Conservation (phyloP, 768 basidiomycete genomes). For the Suillus subalutaceus region DNA sequence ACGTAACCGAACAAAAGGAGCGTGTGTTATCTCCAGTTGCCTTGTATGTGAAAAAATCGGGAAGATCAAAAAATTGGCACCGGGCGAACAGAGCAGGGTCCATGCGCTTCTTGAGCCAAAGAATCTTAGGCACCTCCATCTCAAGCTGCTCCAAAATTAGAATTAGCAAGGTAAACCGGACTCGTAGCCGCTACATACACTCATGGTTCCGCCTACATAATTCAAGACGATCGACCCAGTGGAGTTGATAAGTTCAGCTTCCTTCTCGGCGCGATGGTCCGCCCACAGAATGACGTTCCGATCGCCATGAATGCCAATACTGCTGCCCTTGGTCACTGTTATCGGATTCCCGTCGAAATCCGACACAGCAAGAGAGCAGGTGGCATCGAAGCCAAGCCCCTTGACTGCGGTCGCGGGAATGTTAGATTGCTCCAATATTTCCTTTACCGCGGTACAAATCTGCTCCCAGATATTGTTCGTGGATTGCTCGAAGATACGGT, state of each 20-base stretch:
- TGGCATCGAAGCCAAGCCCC: slow-evolving; percentile 94
- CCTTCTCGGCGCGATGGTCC: slow-evolving; percentile 91
- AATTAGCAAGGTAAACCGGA: slow-evolving; percentile 12
- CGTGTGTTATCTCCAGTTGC: slow-evolving; percentile 74
- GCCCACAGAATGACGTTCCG: slow-evolving; percentile 96
- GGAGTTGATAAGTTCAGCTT: slow-evolving; percentile 87
- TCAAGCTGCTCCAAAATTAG: slow-evolving; percentile 62
- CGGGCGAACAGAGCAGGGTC: slow-evolving; percentile 62
- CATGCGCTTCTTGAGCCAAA: slow-evolving; percentile 97
- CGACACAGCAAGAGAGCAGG: slow-evolving; percentile 91
- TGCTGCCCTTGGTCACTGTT: slow-evolving; percentile 67
- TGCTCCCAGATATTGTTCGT: slow-evolving; percentile 84
- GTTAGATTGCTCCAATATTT: slow-evolving; percentile 60
- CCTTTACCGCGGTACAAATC: slow-evolving; percentile 62
- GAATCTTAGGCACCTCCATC: slow-evolving; percentile 97
- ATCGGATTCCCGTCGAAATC: slow-evolving; percentile 76
- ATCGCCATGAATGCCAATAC: slow-evolving; percentile 66
- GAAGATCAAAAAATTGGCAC: slow-evolving; percentile 88
- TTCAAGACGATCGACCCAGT: slow-evolving; percentile 85
- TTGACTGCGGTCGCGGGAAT: slow-evolving; percentile 66
- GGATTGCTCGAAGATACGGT: slow-evolving; percentile 96
- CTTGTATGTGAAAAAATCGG: slow-evolving; percentile 95
- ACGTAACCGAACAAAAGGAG: slow-evolving; percentile 91
- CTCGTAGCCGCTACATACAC: slow-evolving; percentile 49
- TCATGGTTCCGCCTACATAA: slow-evolving; percentile 97